phyloP scores from a whole-genome alignment of 2,329 filamentous ascomycete species.

The Dothistroma pini region DNA sequence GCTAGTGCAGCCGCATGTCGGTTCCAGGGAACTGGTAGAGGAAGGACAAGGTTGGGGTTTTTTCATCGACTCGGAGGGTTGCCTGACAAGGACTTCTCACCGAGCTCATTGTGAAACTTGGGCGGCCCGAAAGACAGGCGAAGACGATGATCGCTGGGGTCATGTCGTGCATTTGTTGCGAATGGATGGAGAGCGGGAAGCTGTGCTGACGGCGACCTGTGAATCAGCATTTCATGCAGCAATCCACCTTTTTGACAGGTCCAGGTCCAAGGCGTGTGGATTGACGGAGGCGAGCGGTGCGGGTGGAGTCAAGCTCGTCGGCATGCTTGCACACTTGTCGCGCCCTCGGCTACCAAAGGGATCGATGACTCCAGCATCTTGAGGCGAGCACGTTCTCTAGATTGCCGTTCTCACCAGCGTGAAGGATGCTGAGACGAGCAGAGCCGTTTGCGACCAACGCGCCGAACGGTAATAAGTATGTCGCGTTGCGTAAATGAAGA shows the following conservation, averaged over 20 bases:
- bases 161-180: neutral
- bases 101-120: conserved; percentile 4
- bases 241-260: conserved; percentile 19
- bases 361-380: neutral
- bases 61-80: neutral
- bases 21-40: conserved; percentile 7
- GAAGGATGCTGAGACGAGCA: neutral
- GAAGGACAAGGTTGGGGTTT: neutral
- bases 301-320: neutral
- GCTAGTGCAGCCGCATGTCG: conserved; percentile 13
- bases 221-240: conserved; percentile 5
- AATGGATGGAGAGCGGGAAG: neutral
- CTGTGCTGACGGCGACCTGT: neutral
- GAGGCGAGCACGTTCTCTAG: conserved; percentile 6
- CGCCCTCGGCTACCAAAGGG: conserved; percentile 2
- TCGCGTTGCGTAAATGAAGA: neutral
- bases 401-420: neutral
- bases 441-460: neutral
- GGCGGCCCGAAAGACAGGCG: neutral
- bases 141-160: neutral
- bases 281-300: neutral
- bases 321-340: neutral
- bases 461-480: neutral
- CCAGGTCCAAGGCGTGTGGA: conserved; percentile 10
- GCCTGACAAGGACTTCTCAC: neutral